Conservation (phyloP, 441 rosid species). For the Gossypium lobatum region DNA sequence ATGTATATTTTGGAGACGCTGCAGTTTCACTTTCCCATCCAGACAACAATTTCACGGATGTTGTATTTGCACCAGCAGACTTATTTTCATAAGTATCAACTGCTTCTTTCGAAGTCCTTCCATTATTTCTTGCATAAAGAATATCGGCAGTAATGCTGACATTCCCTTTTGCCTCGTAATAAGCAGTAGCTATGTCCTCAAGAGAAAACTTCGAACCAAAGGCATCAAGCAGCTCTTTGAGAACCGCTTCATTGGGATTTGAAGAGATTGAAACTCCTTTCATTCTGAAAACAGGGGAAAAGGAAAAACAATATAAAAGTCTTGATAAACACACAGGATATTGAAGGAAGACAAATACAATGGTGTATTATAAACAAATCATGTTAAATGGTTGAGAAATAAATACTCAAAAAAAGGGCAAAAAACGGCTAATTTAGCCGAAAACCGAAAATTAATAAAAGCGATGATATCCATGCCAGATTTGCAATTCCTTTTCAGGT, state of each 20-base stretch:
- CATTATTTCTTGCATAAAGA: conserved; percentile 32
- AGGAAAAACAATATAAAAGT: background rate
- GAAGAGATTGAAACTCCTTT: conserved; percentile 7
- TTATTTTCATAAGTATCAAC: conserved; percentile 18
- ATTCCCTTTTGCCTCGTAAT: conserved; percentile 30
- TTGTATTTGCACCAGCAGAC: conserved; percentile 14
- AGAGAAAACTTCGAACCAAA: conserved; percentile 43
- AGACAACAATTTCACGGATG: conserved; percentile 14
- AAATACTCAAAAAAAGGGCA: background rate
- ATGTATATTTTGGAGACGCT: conserved; percentile 10
- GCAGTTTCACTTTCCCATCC: conserved; percentile 6
- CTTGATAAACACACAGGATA: background rate
- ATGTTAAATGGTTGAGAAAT: background rate
- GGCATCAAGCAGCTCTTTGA: conserved; percentile 29
- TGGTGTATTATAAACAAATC: background rate
- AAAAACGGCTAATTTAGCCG: background rate
- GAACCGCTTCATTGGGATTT: background rate
- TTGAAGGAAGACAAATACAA: background rate
- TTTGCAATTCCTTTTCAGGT: background rate
- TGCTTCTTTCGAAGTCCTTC: conserved; percentile 2
- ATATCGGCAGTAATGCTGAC: conserved; percentile 35
- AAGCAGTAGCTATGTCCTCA: conserved; percentile 45
- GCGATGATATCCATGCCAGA: background rate
- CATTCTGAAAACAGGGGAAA: conserved; percentile 1
- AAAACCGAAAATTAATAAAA: background rate